Conservation (phyloP, 2,329 filamentous ascomycete species). For the Colletotrichum somersetense region DNA sequence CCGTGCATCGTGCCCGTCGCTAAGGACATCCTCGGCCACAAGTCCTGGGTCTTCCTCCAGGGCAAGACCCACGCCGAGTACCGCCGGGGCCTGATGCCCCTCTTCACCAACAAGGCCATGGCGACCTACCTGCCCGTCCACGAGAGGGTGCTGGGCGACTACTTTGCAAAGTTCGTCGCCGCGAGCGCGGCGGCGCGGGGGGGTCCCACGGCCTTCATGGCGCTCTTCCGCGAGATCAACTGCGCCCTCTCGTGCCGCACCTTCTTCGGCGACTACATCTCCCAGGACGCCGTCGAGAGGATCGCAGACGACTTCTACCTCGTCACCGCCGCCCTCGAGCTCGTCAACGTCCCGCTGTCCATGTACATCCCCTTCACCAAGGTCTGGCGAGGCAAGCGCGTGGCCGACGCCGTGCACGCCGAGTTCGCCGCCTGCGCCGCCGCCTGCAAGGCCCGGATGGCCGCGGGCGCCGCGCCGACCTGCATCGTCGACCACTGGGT, state of each 20-base stretch:
- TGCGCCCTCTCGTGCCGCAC: slow-evolving; percentile 83
- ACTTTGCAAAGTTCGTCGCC: slow-evolving; percentile 76
- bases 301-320: slow-evolving; percentile 85
- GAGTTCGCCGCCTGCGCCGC: slow-evolving; percentile 80
- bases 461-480: slow-evolving; percentile 73
- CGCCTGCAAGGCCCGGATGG: slow-evolving; percentile 79
- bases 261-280: slow-evolving; percentile 85
- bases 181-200: slow-evolving; percentile 66
- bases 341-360: slow-evolving; percentile 79
- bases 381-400: slow-evolving; percentile 82
- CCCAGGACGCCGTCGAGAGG: slow-evolving; percentile 76
- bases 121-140: slow-evolving; percentile 79
- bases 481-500: slow-evolving; percentile 87
- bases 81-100: slow-evolving; percentile 78
- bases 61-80: slow-evolving; percentile 83
- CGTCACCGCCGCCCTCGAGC: slow-evolving; percentile 81
- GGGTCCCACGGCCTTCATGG: slow-evolving; percentile 76
- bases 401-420: slow-evolving; percentile 76
- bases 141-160: slow-evolving; percentile 78
- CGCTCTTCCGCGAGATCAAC: slow-evolving; percentile 80
- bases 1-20: slow-evolving; percentile 84
- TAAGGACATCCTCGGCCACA: slow-evolving; percentile 77
- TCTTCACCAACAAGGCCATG: slow-evolving; percentile 81
- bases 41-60: slow-evolving; percentile 84
- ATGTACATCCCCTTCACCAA: slow-evolving; percentile 83